Base-by-base conservation (phyloP, 768 basidiomycete genomes). In the Chiua virens region DNA sequence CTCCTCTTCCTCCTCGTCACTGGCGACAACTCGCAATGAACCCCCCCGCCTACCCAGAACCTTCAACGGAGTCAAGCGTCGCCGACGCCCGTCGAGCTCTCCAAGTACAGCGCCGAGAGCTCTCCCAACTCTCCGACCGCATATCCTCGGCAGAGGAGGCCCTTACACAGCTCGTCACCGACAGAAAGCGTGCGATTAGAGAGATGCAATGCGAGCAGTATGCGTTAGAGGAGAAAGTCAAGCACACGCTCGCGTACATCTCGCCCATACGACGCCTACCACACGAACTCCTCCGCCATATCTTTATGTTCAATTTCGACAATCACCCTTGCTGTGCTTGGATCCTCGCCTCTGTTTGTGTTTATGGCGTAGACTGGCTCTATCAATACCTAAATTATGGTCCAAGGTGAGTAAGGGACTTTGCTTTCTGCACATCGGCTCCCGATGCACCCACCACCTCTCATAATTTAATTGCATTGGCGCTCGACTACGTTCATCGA, bases 291-390 rank as follows among this genome's bases (percentile, higher is more conserved):
- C 74, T 90, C 44, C 76, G 85, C 47, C 79, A 83, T 51, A 81
- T 92, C 59, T 92, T 92, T 62, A 63, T 81, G 54, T 79, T 80
- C 69, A 78, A 77, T 58, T 89, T 87, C 55, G 81, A 86, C 49
- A 79, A 81, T 48, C 76, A 86, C 63, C 79, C 85, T n/a, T 85
- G 83, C 61, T 82, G 80, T 61, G 85, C 86, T 8, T 91, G 89
- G 89, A 78, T 84, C 21, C 77, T 90, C 37, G 77, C 86, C 4
- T 79, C 85, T 1, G 87, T 90, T 4, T 88, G 81, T 55, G 63
- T 75, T 70, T 78, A 15, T 91, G 89, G 89, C 74, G 89, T 46
- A 73, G 76, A 45, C 73, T 87, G 37, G 80, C 80, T 4, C 69
- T 90, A 27, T 72, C 76, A 20, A 87, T 87, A 67, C 89, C 88